Evolutionary conservation across 169 alveolate genomes (phyloP), one percentile per base, ranked within the genome.

Genomic region (Plasmodium knowlesi): DNA sequence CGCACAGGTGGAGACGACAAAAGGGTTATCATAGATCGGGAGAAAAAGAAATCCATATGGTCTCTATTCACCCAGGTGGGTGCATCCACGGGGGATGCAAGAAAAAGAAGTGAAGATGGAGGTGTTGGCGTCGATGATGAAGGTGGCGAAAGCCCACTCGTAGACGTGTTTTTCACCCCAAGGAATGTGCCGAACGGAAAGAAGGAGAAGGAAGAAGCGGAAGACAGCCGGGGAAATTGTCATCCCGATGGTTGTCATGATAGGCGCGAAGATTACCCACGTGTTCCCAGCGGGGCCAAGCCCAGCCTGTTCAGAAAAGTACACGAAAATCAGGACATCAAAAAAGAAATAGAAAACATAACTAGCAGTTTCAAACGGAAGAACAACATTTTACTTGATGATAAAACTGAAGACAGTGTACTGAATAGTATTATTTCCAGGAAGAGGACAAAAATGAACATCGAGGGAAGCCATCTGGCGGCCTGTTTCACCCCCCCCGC

Each of bases 301-400:
- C 39, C 30, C 22, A 25, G 67, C 12, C 82, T 88, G 46, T 88
- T 88, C 82, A 88, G 71, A 78, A 88, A 88, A 37, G 8, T 19
- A 2, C 90, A 88, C 2, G 50, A 78, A 25, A 88, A 88, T 32
- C 37, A 61, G 80, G 94, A 76, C 12, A 88, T 88, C 12, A 25
- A 28, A 34, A 88, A 79, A 61, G 94, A 88, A 88, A 88, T 88
- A 79, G 85, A 88, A 61, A 53, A 79, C 25, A 88, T 88, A 28
- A n/a, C 94, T 0, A 79, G 34, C 32, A 88, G 90, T 79, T 88
- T 57, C 72, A 88, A 88, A 88, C 94, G 94, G 32, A 88, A 79
- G 82, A 79, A 88, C 46, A 88, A 88, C 30, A 88, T 88, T 41
- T 79, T 88, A 79, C 46, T 88, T 6, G 50, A 83, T 0, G 94